Evolutionary conservation across 352 stramenopile genomes (phyloP), one percentile per base, ranked within the genome.

Genomic region (Blastocystis hominis): DNA sequence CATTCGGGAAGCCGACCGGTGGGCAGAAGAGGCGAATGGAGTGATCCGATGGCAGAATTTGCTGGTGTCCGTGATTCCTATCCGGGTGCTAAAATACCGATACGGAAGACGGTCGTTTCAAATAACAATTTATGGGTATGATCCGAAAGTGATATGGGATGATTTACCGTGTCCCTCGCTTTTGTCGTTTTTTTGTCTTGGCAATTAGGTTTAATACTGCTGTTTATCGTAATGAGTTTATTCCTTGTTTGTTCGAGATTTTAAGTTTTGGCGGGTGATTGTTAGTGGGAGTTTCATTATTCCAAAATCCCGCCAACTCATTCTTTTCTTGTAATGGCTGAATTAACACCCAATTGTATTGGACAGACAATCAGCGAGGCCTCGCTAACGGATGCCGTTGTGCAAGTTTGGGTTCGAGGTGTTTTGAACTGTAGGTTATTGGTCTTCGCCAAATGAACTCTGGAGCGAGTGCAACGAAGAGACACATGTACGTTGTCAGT

Each of bases 21-120:
- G 62, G 56, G 47, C 72, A 5, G 40, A 36, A 6, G 44, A 69
- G 13, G 15, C 40, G 7, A 30, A 66, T 42, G 47, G 13, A 1
- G 3, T 10, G 15, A 84, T 84, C 47, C 20, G 55, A n/a, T 47
- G 62, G 38, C 72, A 84, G 50, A 46, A 53, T 2, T 30, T 84
- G 72, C 68, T 55, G 17, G 15, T 84, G 15, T 84, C 72, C 55
- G 36, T 84, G 17, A 47, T 84, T 69, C 72, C 72, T 20, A 53
- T 84, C 13, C 24, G 72, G 36, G 24, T 42, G 13, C 30, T 84
- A 20, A 34, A 84, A 5, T 84, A 53, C 47, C 4, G 36, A 17
- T 68, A 53, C n/a, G 72, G 72, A 42, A 66, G 68, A 40, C 44
- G 30, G 5, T 17, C 36, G 38, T 66, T 84, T 44, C 15, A 68